Conservation (phyloP, 2,329 filamentous ascomycete species). For the Aspergillus phoenicis region DNA sequence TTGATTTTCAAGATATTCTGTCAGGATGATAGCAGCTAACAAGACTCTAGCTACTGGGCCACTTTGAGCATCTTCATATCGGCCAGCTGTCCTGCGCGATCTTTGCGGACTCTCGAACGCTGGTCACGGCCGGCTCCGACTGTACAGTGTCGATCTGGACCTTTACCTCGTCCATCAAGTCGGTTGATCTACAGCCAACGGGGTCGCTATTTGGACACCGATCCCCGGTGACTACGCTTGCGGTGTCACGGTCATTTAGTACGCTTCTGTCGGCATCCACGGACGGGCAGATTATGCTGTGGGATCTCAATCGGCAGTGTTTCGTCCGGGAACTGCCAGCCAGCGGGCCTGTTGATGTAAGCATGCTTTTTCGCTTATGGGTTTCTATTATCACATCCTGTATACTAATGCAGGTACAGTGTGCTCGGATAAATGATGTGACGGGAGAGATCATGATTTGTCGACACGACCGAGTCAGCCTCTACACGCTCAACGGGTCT, state of each 20-base stretch:
- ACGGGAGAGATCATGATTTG: constrained; percentile 88
- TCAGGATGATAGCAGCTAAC: constrained; percentile 1
- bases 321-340: constrained; percentile 76
- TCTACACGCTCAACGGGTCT: constrained; percentile 88
- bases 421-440: constrained; percentile 84
- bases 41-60: constrained; percentile 63
- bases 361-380: background rate
- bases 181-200: constrained; percentile 75
- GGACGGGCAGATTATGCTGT: constrained; percentile 82
- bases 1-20: background rate
- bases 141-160: constrained; percentile 87
- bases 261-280: constrained; percentile 80
- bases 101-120: constrained; percentile 85
- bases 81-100: constrained; percentile 81
- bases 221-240: constrained; percentile 76
- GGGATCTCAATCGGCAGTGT: constrained; percentile 89
- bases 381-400: background rate
- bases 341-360: constrained; percentile 54
- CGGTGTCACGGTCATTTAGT: constrained; percentile 84
- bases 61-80: constrained; percentile 92
- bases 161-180: constrained; percentile 66
- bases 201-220: constrained; percentile 90
- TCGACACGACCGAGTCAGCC: constrained; percentile 69
- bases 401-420: constrained; percentile 56
- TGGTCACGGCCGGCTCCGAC: constrained; percentile 90